Evolutionary conservation across 306 rosid species (phyloP).

Genomic region (Lathyrus oleraceus): DNA sequence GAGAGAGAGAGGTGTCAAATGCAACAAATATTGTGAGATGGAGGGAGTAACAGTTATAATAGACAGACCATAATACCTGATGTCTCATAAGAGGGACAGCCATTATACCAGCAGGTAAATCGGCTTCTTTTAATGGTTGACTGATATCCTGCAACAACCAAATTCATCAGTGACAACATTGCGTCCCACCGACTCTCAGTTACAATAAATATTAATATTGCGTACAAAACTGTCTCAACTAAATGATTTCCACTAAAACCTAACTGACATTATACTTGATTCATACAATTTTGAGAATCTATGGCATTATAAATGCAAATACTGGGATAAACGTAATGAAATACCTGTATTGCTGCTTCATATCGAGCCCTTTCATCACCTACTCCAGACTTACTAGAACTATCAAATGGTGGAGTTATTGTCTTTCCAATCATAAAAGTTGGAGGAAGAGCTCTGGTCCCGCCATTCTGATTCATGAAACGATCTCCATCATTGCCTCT

Average conservation of each 20-base stretch:
- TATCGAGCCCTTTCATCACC: constrained; percentile 74
- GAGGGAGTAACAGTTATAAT: neutral
- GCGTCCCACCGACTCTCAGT: constrained; percentile 7
- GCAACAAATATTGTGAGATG: too few species aligned
- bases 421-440: constrained; percentile 61
- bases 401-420: constrained; percentile 48
- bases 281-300: constrained; percentile 24
- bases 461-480: constrained; percentile 51
- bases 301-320: constrained; percentile 3
- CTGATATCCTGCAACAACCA: constrained; percentile 76
- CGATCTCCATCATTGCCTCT: constrained; percentile 59
- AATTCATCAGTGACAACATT: constrained; percentile 26
- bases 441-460: constrained; percentile 62
- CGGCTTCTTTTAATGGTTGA: constrained; percentile 71
- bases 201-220: neutral
- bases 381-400: constrained; percentile 61
- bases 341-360: constrained; percentile 89
- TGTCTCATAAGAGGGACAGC: constrained; percentile 90
- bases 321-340: neutral
- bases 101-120: constrained; percentile 73
- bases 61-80: constrained; percentile 64
- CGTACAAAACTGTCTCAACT: constrained; percentile 18
- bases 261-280: constrained; percentile 17
- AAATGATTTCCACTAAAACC: constrained; percentile 15
- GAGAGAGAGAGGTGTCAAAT: too few species aligned